phyloP scores from a whole-genome alignment of 148 eudicot species.

The Nepenthes gracilis region DNA sequence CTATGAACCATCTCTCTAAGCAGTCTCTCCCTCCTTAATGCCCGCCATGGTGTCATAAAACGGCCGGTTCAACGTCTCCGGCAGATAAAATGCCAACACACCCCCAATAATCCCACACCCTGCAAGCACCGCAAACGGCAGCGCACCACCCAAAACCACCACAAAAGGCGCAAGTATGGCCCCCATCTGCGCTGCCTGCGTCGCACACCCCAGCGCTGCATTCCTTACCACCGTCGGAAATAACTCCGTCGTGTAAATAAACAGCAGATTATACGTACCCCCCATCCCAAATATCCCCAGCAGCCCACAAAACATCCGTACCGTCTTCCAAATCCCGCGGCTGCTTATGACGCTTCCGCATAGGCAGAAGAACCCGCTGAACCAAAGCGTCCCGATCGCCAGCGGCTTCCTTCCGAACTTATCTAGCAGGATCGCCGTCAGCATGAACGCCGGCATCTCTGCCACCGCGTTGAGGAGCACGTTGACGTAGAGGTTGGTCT shows the following conservation, averaged over 20 bases:
- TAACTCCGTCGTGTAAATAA: constrained; percentile 67
- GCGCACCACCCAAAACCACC: constrained; percentile 52
- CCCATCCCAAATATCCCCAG: constrained; percentile 87
- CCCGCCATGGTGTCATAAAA: constrained; percentile 82
- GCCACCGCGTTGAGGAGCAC: constrained; percentile 63
- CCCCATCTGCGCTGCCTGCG: constrained; percentile 85
- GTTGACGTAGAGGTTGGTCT: constrained; percentile 62
- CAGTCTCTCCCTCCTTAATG: constrained; percentile 51
- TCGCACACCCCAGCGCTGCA: constrained; percentile 69
- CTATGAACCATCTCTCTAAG: background rate
- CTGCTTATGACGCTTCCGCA: constrained; percentile 35
- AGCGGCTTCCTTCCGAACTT: constrained; percentile 64
- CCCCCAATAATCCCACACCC: constrained; percentile 63
- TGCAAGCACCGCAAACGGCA: constrained; percentile 62
- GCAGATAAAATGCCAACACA: constrained; percentile 43
- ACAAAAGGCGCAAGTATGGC: constrained; percentile 81
- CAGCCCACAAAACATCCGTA: constrained; percentile 61
- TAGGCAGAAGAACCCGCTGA: constrained; percentile 69
- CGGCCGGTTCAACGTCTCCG: constrained; percentile 74
- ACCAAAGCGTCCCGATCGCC: constrained; percentile 64
- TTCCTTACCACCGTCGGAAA: constrained; percentile 93
- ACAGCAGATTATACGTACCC: constrained; percentile 72
- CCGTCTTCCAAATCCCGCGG: constrained; percentile 36
- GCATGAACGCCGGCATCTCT: constrained; percentile 69
- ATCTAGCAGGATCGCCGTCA: constrained; percentile 60